These are phyloP conservation scores for Psilocybe cyanescens DNA, from an alignment of 768 basidiomycete genomes.

Conservation along the genomic window DNA sequence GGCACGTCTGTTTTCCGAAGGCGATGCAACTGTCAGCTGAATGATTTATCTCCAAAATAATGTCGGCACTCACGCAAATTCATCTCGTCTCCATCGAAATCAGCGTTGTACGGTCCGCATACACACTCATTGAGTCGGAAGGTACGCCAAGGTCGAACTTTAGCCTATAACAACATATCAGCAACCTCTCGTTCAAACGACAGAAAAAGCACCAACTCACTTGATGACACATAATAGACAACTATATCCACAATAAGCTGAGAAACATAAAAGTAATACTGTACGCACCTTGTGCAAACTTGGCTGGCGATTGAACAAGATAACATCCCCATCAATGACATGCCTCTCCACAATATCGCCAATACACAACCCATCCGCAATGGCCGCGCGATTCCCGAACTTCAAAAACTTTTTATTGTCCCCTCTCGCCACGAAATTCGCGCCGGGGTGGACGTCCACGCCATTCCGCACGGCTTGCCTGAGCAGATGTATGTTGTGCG, in stretches of 20 bases:
- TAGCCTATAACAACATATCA: conserved; percentile 49
- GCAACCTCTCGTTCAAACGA: not conserved
- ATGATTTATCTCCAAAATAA: not conserved
- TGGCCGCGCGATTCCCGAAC: conserved; percentile 79
- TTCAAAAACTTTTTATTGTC: conserved; percentile 89
- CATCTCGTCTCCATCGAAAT: conserved; percentile 99
- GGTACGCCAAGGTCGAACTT: conserved; percentile 95
- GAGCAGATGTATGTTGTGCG: conserved; percentile 83
- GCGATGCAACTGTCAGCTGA: not conserved
- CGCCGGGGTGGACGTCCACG: conserved; percentile 89
- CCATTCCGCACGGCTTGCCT: conserved; percentile 85
- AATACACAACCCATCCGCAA: conserved; percentile 81
- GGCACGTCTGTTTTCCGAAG: conserved; percentile 76
- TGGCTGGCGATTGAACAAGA: conserved; percentile 98
- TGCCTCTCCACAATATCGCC: conserved; percentile 97
- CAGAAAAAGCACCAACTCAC: conserved; percentile 42
- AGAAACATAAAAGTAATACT: not conserved
- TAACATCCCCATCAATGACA: conserved; percentile 93
- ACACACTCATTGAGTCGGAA: conserved; percentile 99
- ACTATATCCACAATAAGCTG: conserved; percentile 39
- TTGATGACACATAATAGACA: conserved; percentile 99
- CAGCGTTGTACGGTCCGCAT: conserved; percentile 98
- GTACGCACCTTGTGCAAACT: conserved; percentile 86
- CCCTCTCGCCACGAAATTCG: conserved; percentile 88
- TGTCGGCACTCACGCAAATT: conserved; percentile 79